Evolutionary conservation across 73 alveolate genomes (phyloP).

Genomic region (Tetrahymena thermophila): DNA sequence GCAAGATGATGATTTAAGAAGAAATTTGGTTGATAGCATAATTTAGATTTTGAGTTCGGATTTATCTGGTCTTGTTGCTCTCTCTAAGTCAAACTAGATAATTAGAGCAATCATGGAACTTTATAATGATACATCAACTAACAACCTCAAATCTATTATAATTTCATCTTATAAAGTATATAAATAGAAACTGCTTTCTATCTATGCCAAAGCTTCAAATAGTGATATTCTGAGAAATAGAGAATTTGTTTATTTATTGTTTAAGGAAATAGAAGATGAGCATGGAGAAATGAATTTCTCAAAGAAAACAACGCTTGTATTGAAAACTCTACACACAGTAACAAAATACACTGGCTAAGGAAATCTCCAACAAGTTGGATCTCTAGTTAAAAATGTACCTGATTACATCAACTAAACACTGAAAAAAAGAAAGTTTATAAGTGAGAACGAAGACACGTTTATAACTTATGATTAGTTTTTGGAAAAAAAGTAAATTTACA

Average conservation of each 20-base stretch:
- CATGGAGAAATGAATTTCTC: conserved; percentile 18
- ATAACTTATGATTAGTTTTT: conserved; percentile 31
- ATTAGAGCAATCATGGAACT: conserved; percentile 17
- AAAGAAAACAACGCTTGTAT: conserved; percentile 1
- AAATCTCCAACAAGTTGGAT: conserved; percentile 32
- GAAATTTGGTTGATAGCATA: conserved; percentile 28
- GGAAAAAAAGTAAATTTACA: conserved; percentile 3
- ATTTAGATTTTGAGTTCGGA: conserved; percentile 30
- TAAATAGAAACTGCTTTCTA: conserved; percentile 5
- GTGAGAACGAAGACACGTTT: conserved; percentile 3
- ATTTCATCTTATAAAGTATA: conserved; percentile 17
- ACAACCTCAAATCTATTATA: neutral
- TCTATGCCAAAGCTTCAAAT: conserved; percentile 30
- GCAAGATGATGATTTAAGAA: conserved; percentile 22
- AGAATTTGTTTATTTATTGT: conserved; percentile 25
- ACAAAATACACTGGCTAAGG: conserved; percentile 40
- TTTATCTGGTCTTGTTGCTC: conserved; percentile 16
- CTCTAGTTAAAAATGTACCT: conserved; percentile 15
- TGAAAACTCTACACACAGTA: conserved; percentile 7
- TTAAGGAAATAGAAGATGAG: conserved; percentile 41
- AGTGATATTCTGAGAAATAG: conserved; percentile 29
- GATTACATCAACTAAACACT: conserved; percentile 21
- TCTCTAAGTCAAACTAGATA: conserved; percentile 13
- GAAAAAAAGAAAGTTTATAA: conserved; percentile 12
- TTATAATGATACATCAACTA: neutral